phyloP scores from a whole-genome alignment of 23 red algal genomes.

The Gracilaria caudata region DNA sequence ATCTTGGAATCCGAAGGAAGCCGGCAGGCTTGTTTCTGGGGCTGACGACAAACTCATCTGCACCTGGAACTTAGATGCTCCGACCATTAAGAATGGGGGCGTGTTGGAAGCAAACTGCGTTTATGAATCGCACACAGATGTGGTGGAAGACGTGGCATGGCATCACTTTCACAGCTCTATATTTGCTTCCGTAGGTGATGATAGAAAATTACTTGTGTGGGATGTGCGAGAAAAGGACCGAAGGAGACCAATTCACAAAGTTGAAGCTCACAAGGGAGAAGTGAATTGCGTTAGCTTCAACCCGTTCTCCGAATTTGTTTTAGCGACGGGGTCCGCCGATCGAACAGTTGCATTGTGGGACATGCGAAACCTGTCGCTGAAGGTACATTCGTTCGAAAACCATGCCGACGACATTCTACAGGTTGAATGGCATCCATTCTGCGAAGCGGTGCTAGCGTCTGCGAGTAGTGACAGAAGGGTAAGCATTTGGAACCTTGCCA shows the following conservation, averaged over 20 bases:
- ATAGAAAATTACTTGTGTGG: conserved; percentile 87
- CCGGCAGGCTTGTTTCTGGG: conserved; percentile 69
- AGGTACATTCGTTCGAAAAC: conserved; percentile 92
- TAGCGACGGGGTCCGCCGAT: conserved; percentile 92
- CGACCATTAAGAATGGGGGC: conserved; percentile 53
- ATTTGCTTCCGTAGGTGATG: conserved; percentile 93
- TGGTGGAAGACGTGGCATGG: conserved; percentile 95
- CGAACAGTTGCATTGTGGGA: conserved; percentile 95
- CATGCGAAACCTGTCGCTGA: conserved; percentile 79
- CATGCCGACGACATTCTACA: conserved; percentile 92
- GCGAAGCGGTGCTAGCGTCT: conserved; percentile 92
- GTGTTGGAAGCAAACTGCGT: conserved; percentile 59
- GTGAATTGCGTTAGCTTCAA: conserved; percentile 98
- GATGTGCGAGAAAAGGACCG: conserved; percentile 83
- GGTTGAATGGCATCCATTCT: conserved; percentile 91
- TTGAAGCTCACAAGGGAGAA: conserved; percentile 93
- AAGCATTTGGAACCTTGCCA: conserved; percentile 93
- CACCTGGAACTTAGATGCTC: conserved; percentile 73
- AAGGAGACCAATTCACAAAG: conserved; percentile 61
- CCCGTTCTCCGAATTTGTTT: conserved; percentile 87
- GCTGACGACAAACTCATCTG: conserved; percentile 88
- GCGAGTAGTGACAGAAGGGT: conserved; percentile 83
- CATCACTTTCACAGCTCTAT: conserved; percentile 70
- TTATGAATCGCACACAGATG: conserved; percentile 79
- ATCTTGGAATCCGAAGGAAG: conserved; percentile 61